Percentiles rank a stretch among this genome's conserved stretches.
phyloP scores from a whole-genome alignment of 257 asterid genomes.

The Solanum pinnatisectum region DNA sequence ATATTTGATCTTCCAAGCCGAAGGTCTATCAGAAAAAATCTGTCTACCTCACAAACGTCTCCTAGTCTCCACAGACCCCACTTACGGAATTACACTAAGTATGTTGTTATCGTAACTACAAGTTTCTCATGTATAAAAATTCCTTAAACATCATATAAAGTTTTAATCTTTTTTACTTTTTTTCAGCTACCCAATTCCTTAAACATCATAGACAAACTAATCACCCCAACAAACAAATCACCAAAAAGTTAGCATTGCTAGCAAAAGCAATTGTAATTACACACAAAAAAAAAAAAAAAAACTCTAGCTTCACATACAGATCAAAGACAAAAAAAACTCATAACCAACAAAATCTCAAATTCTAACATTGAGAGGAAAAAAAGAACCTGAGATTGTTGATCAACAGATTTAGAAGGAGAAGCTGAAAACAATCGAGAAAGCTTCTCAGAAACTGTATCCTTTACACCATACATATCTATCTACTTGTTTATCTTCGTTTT shows the following conservation, averaged over 20 bases:
- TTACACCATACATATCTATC: constrained; percentile 51
- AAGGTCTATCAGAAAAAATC: not conserved
- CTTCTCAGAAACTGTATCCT: constrained; percentile 56
- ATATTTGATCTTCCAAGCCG: not conserved
- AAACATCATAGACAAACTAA: not conserved
- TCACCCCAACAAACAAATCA: not conserved
- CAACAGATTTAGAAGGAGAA: constrained; percentile 47
- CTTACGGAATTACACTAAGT: not conserved
- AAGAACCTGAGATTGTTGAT: constrained; percentile 60
- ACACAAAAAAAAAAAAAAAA: not conserved
- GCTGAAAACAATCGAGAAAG: constrained; percentile 65
- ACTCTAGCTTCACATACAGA: not conserved
- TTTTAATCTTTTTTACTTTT: not conserved
- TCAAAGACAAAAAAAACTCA: not conserved
- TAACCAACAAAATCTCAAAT: not conserved
- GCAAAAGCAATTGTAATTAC: not conserved
- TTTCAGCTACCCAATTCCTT: not conserved
- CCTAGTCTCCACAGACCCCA: not conserved
- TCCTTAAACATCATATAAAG: not conserved
- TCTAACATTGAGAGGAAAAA: not conserved
- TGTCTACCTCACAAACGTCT: not conserved
- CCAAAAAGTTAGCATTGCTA: not conserved
- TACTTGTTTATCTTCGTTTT: not conserved
- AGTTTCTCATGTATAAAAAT: not conserved
- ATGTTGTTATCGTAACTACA: not conserved